These are phyloP conservation scores for Schizothecium vesticola DNA, from an alignment of 495 filamentous ascomycete genomes.

Conservation along the genomic window DNA sequence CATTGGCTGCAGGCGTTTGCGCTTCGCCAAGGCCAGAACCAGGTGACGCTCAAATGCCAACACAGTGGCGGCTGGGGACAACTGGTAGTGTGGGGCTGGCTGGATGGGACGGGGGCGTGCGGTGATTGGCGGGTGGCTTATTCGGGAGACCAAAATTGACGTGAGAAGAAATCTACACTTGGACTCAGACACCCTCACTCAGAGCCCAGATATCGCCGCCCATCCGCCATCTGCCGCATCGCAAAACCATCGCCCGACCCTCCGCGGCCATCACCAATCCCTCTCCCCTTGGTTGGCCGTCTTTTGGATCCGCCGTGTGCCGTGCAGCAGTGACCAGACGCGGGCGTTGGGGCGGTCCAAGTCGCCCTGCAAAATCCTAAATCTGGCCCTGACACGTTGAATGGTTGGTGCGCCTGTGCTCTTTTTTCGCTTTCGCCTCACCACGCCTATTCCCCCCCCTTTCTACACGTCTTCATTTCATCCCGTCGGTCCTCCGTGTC, in stretches of 20 bases:
- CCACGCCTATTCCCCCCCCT: neutral
- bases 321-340: conserved; percentile 6
- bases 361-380: neutral
- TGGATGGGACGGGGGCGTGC: conserved; percentile 7
- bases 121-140: conserved; percentile 27
- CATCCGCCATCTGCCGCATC: neutral
- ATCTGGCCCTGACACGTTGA: conserved; percentile 32
- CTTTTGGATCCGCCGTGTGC: neutral
- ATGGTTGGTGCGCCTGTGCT: conserved; percentile 26
- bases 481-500: neutral
- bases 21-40: neutral
- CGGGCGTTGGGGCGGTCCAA: conserved; percentile 2
- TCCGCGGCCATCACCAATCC: neutral
- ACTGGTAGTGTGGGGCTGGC: conserved; percentile 23
- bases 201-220: conserved; percentile 17
- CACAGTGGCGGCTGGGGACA: conserved; percentile 9
- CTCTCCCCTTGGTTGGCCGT: neutral
- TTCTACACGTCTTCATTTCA: neutral
- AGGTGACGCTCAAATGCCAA: neutral
- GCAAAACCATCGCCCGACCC: conserved; percentile 3
- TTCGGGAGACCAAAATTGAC: conserved; percentile 33
- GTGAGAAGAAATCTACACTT: conserved; percentile 34
- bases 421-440: conserved; percentile 30
- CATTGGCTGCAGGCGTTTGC: neutral
- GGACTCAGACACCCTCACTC: conserved; percentile 2